These are phyloP conservation scores for Thielaviopsis ethacetica DNA, from an alignment of 2,329 filamentous ascomycete species.

Conservation along the genomic window DNA sequence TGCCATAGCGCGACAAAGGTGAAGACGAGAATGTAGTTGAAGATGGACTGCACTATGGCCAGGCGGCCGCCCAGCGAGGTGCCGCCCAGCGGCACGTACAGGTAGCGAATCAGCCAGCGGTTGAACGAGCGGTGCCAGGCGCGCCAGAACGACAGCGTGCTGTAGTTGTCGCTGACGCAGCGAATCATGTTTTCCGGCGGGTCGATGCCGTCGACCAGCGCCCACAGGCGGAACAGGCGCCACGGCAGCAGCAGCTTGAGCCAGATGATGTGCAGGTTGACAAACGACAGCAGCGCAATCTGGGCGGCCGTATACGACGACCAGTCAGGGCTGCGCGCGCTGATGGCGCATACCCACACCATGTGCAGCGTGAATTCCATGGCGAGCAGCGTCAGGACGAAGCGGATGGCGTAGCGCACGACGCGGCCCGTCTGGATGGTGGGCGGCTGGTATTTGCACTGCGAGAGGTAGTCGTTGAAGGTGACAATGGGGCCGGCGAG, in stretches of 20 bases:
- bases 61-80: conserved; percentile 30
- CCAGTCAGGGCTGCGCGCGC: conserved; percentile 67
- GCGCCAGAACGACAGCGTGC: conserved; percentile 82
- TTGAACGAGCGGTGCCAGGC: conserved; percentile 94
- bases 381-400: conserved; percentile 59
- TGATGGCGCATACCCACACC: conserved; percentile 86
- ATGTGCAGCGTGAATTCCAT: conserved; percentile 91
- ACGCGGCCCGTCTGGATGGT: conserved; percentile 58
- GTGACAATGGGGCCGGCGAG: conserved; percentile 85
- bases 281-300: conserved; percentile 78
- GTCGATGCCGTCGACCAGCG: conserved; percentile 76
- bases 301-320: conserved; percentile 69
- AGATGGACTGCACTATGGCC: conserved; percentile 39
- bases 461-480: conserved; percentile 95
- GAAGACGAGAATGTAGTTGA: conserved; percentile 74
- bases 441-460: conserved; percentile 55
- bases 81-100: conserved; percentile 84
- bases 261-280: conserved; percentile 97
- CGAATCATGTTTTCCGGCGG: conserved; percentile 97
- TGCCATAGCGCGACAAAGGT: conserved; percentile 98
- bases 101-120: conserved; percentile 83
- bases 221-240: conserved; percentile 98
- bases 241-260: conserved; percentile 90
- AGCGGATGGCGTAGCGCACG: conserved; percentile 66
- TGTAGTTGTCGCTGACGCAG: conserved; percentile 91